Percentiles rank a stretch among this genome's conserved stretches.
These are phyloP conservation scores for Eucalyptus camaldulensis DNA, from an alignment of 345 rosid species.

Conservation along the genomic window DNA sequence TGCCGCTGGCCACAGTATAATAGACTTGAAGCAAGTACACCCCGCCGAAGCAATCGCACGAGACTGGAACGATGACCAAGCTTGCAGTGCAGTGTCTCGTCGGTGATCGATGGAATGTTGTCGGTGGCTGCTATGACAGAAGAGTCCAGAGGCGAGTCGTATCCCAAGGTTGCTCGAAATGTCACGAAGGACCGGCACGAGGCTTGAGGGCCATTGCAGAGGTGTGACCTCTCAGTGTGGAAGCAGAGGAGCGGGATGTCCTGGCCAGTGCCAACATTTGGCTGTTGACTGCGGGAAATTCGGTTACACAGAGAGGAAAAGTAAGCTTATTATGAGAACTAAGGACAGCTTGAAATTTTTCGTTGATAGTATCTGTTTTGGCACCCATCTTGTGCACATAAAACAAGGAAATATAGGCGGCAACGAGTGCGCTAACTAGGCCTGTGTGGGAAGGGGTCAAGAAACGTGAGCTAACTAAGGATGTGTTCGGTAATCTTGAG, in stretches of 20 bases:
- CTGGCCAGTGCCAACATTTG: background rate
- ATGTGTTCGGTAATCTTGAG: accelerated
- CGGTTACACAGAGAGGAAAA: background rate
- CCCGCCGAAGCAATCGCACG: background rate
- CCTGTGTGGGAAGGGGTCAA: background rate
- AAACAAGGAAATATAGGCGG: background rate
- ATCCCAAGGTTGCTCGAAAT: background rate
- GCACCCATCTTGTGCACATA: background rate
- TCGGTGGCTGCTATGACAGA: accelerated
- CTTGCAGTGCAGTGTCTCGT: background rate
- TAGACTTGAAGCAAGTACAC: background rate
- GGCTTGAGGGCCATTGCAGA: background rate
- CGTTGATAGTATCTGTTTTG: background rate
- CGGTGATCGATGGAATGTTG: background rate
- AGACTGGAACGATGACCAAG: background rate
- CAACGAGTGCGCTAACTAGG: background rate
- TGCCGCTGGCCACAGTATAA: background rate
- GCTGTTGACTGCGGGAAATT: background rate
- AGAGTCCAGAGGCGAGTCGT: background rate
- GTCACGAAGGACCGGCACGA: background rate
- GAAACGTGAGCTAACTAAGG: background rate
- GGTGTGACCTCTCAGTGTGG: background rate
- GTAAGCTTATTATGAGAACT: background rate
- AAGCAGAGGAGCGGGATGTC: background rate
- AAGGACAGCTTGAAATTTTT: background rate